These are phyloP conservation scores for Fusarium xyrophilum DNA, from an alignment of 2,329 filamentous ascomycete species.

Conservation along the genomic window DNA sequence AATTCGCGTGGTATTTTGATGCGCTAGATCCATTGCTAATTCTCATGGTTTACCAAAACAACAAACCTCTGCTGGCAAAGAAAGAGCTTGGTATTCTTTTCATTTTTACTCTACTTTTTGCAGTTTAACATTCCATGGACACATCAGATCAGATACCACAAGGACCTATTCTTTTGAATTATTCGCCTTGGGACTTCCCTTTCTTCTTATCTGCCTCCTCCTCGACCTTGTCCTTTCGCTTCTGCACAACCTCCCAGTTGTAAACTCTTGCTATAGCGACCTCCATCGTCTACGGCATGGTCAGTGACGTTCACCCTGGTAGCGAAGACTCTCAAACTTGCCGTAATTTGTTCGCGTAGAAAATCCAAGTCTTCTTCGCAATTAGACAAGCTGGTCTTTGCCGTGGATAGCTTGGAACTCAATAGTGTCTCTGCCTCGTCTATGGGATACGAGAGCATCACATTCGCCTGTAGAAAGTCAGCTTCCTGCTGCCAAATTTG, in stretches of 20 bases:
- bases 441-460: constrained; percentile 95
- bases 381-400: constrained; percentile 80
- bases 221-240: constrained; percentile 84
- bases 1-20: neutral
- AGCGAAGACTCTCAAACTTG: constrained; percentile 52
- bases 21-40: neutral
- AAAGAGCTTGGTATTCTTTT: constrained; percentile 2
- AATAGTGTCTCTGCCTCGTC: constrained; percentile 84
- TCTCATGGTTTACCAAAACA: neutral
- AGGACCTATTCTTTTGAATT: constrained; percentile 7
- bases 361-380: constrained; percentile 98
- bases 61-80: neutral
- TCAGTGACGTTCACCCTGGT: neutral
- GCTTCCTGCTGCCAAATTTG: constrained; percentile 1
- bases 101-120: constrained; percentile 18
- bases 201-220: constrained; percentile 57
- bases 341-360: constrained; percentile 93
- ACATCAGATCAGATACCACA: constrained; percentile 17
- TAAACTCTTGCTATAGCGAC: constrained; percentile 97
- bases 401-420: constrained; percentile 76
- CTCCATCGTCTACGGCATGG: constrained; percentile 78
- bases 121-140: constrained; percentile 22
- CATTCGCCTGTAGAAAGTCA: constrained; percentile 73
- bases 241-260: constrained; percentile 98
- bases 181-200: constrained; percentile 42